Percentiles rank a stretch among this genome's conserved stretches.
phyloP scores from a whole-genome alignment of 2,329 filamentous ascomycete genomes.

The Microsporum audouinii region DNA sequence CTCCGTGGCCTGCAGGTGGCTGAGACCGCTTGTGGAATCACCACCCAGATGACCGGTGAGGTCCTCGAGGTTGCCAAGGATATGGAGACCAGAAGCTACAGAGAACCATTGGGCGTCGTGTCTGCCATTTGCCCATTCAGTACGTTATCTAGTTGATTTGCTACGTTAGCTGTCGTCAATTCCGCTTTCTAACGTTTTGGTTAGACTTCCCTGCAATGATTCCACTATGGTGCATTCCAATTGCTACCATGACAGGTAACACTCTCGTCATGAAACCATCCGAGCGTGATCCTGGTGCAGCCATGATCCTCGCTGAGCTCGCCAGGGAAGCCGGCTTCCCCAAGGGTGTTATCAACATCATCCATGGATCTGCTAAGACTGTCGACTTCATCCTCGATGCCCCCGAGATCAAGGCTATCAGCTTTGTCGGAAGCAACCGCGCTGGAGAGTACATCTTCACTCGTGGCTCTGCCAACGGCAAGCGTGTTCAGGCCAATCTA shows the following conservation, averaged over 20 bases:
- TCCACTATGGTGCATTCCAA: slow-evolving; percentile 55
- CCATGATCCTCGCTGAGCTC: slow-evolving; percentile 55
- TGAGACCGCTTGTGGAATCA: slow-evolving; percentile 56
- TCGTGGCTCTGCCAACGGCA: slow-evolving; percentile 57
- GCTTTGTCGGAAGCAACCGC: slow-evolving; percentile 57
- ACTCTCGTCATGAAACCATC: slow-evolving; percentile 55
- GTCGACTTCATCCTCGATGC: slow-evolving; percentile 60
- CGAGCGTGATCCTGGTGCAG: slow-evolving; percentile 53
- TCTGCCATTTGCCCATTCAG: slow-evolving; percentile 28
- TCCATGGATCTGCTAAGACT: slow-evolving; percentile 53
- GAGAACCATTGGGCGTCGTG: slow-evolving; percentile 53
- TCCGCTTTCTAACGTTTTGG: not conserved
- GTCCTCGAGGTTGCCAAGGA: slow-evolving; percentile 58
- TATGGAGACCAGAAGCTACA: slow-evolving; percentile 57
- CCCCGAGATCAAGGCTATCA: slow-evolving; percentile 56
- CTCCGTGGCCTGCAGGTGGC: slow-evolving; percentile 55
- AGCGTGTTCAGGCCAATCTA: slow-evolving; percentile 58
- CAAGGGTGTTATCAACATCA: slow-evolving; percentile 54
- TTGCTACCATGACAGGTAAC: slow-evolving; percentile 55
- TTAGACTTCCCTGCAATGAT: slow-evolving; percentile 60
- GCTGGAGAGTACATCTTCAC: slow-evolving; percentile 59
- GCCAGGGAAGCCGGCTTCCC: slow-evolving; percentile 54
- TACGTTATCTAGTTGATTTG: slow-evolving; percentile 6
- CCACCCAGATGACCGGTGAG: slow-evolving; percentile 53
- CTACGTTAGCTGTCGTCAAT: not conserved